These are phyloP conservation scores for Fusarium pininemorale DNA, from an alignment of 2,329 filamentous ascomycete species.

Conservation along the genomic window DNA sequence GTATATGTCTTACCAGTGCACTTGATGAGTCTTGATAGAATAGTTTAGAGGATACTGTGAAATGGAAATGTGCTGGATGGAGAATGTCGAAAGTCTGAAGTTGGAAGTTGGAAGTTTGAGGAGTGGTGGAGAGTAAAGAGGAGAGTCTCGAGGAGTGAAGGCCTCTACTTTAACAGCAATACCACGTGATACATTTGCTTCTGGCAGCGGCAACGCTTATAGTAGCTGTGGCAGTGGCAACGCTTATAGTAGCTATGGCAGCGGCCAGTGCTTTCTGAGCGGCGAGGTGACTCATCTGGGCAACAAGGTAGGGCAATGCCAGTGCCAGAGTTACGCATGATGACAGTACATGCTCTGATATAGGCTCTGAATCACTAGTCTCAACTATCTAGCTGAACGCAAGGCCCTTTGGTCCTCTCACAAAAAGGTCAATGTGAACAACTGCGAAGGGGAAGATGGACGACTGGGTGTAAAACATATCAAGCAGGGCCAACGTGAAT, in stretches of 20 bases:
- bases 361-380: not conserved
- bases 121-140: not conserved
- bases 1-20: not conserved
- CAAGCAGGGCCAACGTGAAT: rapidly evolving
- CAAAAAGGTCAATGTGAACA: not conserved
- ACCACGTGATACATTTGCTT: not conserved
- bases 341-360: not conserved
- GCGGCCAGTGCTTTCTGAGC: no score
- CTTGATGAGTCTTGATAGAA: not conserved
- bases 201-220: not conserved
- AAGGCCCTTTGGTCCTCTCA: not conserved
- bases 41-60: rapidly evolving
- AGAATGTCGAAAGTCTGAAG: not conserved
- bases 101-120: not conserved
- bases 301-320: not conserved
- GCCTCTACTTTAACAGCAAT: not conserved
- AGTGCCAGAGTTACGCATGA: not conserved
- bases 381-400: no score
- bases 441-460: not conserved
- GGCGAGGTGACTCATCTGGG: not conserved
- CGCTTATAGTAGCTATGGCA: not conserved
- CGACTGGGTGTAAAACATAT: not conserved
- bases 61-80: not conserved
- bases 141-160: no score
- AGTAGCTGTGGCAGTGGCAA: not conserved